phyloP scores from a whole-genome alignment of 306 rosid genomes.

The Ormosia emarginata region DNA sequence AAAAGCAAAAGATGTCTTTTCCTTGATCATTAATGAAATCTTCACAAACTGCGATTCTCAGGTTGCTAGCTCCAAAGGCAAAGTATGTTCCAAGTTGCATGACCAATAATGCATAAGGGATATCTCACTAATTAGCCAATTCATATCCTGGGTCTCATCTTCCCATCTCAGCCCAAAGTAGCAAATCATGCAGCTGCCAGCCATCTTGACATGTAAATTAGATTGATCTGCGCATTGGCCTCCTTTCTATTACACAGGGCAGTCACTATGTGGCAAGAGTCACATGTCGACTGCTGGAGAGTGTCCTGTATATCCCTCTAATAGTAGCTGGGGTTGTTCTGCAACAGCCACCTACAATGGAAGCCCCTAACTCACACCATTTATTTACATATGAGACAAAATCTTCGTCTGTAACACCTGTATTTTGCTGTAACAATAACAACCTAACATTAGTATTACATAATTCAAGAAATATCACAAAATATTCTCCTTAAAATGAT shows the following conservation, averaged over 20 bases:
- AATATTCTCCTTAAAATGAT: background rate
- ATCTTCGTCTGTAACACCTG: constrained; percentile 51
- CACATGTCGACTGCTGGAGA: constrained; percentile 27
- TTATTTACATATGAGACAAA: constrained; percentile 47
- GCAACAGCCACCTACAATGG: constrained; percentile 60
- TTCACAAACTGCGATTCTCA: background rate
- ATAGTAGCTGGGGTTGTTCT: constrained; percentile 55
- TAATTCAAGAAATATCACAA: background rate
- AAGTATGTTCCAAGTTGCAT: background rate
- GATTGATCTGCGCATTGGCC: background rate
- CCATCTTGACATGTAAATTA: constrained; percentile 16
- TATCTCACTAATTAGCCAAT: background rate
- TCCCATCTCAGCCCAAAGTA: constrained; percentile 16
- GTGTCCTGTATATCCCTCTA: constrained; percentile 45
- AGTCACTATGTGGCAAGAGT: constrained; percentile 15
- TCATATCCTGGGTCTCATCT: background rate
- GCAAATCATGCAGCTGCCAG: constrained; percentile 16
- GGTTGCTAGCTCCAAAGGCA: constrained; percentile 11
- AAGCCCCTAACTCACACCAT: constrained; percentile 59
- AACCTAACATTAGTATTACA: background rate
- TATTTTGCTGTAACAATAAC: constrained; percentile 46
- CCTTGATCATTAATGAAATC: background rate
- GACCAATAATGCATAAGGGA: background rate
- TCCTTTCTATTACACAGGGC: constrained; percentile 8
- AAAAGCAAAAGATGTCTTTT: background rate